Percentiles rank a stretch among this genome's conserved stretches.
Evolutionary conservation across 164 flowering plant species (phyloP).

Genomic region (Stephania japonica): DNA sequence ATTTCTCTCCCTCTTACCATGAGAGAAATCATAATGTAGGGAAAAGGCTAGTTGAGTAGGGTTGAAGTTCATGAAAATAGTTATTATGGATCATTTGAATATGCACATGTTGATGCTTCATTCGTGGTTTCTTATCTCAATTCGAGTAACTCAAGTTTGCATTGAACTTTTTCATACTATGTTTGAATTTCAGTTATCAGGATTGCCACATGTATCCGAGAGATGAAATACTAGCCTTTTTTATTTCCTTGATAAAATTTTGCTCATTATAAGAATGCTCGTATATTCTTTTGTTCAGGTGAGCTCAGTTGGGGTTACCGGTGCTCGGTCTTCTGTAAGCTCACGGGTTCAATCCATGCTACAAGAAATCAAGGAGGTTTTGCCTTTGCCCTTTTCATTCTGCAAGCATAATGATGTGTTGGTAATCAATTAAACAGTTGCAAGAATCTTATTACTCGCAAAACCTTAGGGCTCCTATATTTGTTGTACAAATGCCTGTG

Average conservation of each 20-base stretch:
- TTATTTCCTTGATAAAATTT: background rate
- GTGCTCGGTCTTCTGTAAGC: constrained; percentile 71
- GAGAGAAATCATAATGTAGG: too few species aligned
- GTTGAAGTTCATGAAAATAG: too few species aligned
- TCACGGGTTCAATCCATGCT: constrained; percentile 52
- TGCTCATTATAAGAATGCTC: background rate
- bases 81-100: too few species aligned
- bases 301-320: constrained; percentile 87
- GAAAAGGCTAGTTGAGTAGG: too few species aligned
- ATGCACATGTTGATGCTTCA: too few species aligned
- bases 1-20: too few species aligned
- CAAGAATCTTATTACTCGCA: background rate
- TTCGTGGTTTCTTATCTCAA: too few species aligned
- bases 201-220: background rate
- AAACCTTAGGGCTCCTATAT: background rate
- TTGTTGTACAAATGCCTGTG: background rate
- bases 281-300: constrained; percentile 36
- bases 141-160: background rate
- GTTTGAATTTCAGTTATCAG: background rate
- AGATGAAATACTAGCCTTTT: background rate
- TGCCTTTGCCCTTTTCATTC: constrained; percentile 5
- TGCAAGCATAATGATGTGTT: background rate
- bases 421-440: background rate
- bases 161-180: background rate
- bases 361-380: constrained; percentile 71